These are phyloP conservation scores for Phytophthora sp. DNA, from an alignment of 352 stramenopile species.

Conservation along the genomic window DNA sequence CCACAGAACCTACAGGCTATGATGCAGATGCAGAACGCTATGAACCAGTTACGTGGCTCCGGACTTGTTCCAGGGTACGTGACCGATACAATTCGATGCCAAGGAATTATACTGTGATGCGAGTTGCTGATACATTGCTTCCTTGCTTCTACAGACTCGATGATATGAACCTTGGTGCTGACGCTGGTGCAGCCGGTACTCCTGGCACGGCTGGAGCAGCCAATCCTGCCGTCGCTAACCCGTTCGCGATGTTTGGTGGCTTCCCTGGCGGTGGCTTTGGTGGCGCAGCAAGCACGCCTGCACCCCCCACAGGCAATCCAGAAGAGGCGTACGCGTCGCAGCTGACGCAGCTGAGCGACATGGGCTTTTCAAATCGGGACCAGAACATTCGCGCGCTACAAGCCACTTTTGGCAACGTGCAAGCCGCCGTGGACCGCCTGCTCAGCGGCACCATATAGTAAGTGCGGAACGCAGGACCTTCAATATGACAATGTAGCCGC, in stretches of 20 bases:
- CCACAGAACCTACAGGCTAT: slow-evolving; percentile 91
- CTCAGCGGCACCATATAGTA: slow-evolving; percentile 73
- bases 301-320: slow-evolving; percentile 61
- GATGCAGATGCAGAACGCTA: slow-evolving; percentile 91
- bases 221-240: slow-evolving; percentile 42
- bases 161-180: slow-evolving; percentile 48
- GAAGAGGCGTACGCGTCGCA: slow-evolving; percentile 89
- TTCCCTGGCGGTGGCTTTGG: slow-evolving; percentile 41
- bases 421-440: slow-evolving; percentile 89
- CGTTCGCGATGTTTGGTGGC: slow-evolving; percentile 58
- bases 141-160: slow-evolving; percentile 45
- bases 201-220: slow-evolving; percentile 12
- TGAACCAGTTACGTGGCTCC: slow-evolving; percentile 80
- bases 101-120: slow-evolving; percentile 3
- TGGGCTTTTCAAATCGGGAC: slow-evolving; percentile 91
- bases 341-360: slow-evolving; percentile 89
- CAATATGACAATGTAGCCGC: not conserved
- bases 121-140: not conserved
- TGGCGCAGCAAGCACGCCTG: slow-evolving; percentile 24
- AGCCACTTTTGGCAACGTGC: slow-evolving; percentile 88
- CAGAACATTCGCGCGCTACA: slow-evolving; percentile 90
- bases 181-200: slow-evolving; percentile 6
- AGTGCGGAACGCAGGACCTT: not conserved
- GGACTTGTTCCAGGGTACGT: slow-evolving; percentile 76
- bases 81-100: not conserved